phyloP scores from a whole-genome alignment of 768 basidiomycete genomes.

The Suillus alpinus region DNA sequence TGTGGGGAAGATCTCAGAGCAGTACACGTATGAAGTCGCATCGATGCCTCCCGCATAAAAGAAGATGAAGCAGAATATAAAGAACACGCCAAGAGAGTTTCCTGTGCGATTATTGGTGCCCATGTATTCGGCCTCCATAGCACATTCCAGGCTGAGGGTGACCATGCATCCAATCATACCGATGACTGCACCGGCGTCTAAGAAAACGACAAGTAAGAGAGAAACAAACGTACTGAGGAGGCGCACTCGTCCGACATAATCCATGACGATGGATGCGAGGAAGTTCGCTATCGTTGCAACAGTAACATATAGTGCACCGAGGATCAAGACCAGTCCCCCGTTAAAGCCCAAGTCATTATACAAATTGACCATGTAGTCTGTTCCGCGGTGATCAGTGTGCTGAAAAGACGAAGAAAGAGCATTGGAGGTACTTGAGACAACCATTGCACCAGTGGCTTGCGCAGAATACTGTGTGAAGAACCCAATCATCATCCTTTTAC shows the following conservation, averaged over 20 bases:
- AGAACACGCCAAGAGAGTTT: constrained; percentile 2
- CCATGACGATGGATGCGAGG: background rate
- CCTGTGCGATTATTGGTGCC: background rate
- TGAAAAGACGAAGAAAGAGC: background rate
- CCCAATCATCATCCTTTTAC: constrained; percentile 8
- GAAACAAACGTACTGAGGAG: background rate
- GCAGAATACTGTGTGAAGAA: background rate
- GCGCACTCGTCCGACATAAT: background rate
- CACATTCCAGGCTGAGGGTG: background rate
- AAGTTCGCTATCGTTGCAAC: background rate
- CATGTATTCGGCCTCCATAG: background rate
- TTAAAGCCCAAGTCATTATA: background rate
- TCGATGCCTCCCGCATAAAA: constrained; percentile 7
- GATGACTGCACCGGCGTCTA: background rate
- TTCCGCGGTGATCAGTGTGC: background rate
- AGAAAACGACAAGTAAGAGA: background rate
- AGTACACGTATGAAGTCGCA: constrained; percentile 3
- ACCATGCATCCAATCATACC: background rate
- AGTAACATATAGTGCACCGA: background rate
- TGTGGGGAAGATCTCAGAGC: constrained; percentile 3
- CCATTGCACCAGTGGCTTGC: constrained; percentile 2
- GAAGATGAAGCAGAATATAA: constrained; percentile 7
- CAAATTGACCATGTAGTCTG: constrained; percentile 2
- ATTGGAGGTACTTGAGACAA: background rate
- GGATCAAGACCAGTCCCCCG: background rate